Conservation (phyloP, 805 yeast genomes). For the Barnettozyma siamensis region DNA sequence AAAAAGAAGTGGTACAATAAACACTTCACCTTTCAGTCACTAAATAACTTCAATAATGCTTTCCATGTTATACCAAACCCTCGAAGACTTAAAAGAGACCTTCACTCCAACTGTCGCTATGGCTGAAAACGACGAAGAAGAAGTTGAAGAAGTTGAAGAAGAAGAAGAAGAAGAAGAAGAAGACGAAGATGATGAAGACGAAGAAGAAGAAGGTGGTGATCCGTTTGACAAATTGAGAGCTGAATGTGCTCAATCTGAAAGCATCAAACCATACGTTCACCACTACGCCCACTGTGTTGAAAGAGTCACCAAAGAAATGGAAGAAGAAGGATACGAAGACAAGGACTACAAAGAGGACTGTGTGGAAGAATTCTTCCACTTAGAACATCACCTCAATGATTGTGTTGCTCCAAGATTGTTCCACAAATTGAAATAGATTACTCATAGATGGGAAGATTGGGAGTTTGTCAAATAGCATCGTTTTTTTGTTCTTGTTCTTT, state of each 20-base stretch:
- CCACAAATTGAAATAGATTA: conserved; percentile 64
- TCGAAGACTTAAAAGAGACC: conserved; percentile 70
- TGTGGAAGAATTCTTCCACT: conserved; percentile 96
- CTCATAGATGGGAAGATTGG: neutral
- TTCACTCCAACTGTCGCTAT: conserved; percentile 73
- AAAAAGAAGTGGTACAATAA: neutral
- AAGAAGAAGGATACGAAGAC: conserved; percentile 77
- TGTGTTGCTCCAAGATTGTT: conserved; percentile 88
- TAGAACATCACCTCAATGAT: conserved; percentile 88
- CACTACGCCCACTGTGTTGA: conserved; percentile 93
- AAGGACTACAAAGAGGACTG: conserved; percentile 90
- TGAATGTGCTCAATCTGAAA: conserved; percentile 63
- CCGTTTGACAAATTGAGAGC: conserved; percentile 58
- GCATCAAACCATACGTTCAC: conserved; percentile 71
- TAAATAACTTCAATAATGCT: conserved; percentile 33
- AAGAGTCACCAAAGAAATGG: conserved; percentile 84
- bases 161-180: conserved; percentile 38
- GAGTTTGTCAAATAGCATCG: conserved; percentile 2
- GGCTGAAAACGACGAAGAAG: conserved; percentile 52
- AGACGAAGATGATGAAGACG: conserved; percentile 65
- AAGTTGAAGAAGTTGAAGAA: conserved; percentile 25
- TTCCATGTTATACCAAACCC: conserved; percentile 32
- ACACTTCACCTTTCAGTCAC: too few species aligned
- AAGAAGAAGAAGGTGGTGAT: conserved; percentile 65
- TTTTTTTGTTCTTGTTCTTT: conserved; percentile 1